Evolutionary conservation across 1,139 yeast genomes (phyloP).

Genomic region (Suhomyces bolitotheri): DNA sequence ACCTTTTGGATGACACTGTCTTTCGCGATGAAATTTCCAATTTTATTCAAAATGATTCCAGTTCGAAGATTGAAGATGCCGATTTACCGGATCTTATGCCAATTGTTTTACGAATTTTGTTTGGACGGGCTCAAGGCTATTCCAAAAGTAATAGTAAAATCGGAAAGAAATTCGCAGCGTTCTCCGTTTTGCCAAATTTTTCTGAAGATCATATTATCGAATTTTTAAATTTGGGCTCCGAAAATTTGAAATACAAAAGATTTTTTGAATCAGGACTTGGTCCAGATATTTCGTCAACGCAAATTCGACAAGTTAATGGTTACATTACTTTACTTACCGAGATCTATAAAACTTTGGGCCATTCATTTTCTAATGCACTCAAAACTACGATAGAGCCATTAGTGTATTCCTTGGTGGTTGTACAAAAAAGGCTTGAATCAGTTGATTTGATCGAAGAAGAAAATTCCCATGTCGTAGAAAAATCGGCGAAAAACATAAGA

Average conservation of each 20-base stretch:
- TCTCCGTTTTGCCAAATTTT: slow-evolving; percentile 67
- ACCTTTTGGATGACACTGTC: slow-evolving; percentile 76
- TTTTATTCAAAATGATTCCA: slow-evolving; percentile 55
- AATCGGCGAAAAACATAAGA: slow-evolving; percentile 56
- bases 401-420: slow-evolving; percentile 54
- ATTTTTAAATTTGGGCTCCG: slow-evolving; percentile 65
- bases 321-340: slow-evolving; percentile 69
- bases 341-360: slow-evolving; percentile 62
- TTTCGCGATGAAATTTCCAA: slow-evolving; percentile 83
- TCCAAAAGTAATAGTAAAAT: slow-evolving; percentile 64
- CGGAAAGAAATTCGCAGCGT: slow-evolving; percentile 75
- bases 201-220: slow-evolving; percentile 52
- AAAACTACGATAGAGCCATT: slow-evolving; percentile 59
- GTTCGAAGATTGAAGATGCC: slow-evolving; percentile 54
- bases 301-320: slow-evolving; percentile 63
- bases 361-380: slow-evolving; percentile 52
- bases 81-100: slow-evolving; percentile 70
- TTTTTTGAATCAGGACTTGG: slow-evolving; percentile 28
- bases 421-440: slow-evolving; percentile 50
- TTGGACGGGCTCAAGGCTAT: slow-evolving; percentile 77
- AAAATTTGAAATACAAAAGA: slow-evolving; percentile 47
- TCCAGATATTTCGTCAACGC: slow-evolving; percentile 21
- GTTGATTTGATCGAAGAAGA: slow-evolving; percentile 18
- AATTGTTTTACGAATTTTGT: slow-evolving; percentile 71
- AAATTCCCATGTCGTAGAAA: slow-evolving; percentile 31